Evolutionary conservation across 179 eudicot genomes (phyloP).

Genomic region (Spinacia oleracea): DNA sequence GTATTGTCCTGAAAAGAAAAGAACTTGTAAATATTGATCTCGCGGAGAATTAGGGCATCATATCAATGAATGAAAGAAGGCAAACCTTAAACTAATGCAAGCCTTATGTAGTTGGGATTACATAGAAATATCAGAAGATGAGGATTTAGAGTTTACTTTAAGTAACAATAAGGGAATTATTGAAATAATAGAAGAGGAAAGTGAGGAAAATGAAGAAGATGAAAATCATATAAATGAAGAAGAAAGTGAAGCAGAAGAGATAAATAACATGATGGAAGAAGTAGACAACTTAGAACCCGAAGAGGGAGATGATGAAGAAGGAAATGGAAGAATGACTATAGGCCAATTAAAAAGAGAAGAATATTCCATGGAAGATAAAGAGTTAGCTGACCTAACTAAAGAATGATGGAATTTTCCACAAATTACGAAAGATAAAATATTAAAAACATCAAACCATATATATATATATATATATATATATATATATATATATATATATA

Average conservation of each 20-base stretch:
- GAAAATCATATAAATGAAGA: not conserved
- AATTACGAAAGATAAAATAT: not conserved
- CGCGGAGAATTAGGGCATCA: too few species aligned
- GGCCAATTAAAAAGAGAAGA: not conserved
- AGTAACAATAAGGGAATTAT: not conserved
- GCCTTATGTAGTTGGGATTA: too few species aligned
- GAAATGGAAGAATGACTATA: not conserved
- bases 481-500: too few species aligned
- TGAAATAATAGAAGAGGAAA: not conserved
- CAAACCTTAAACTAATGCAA: too few species aligned
- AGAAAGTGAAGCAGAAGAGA: not conserved
- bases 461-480: too few species aligned
- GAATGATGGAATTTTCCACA: not conserved
- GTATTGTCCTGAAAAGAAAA: too few species aligned
- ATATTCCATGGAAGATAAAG: not conserved
- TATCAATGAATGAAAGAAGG: too few species aligned
- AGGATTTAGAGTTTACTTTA: not conserved
- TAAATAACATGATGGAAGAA: not conserved
- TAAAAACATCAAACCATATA: too few species aligned
- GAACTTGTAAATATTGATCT: too few species aligned
- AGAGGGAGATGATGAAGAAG: not conserved
- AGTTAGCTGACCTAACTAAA: not conserved
- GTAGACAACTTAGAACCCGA: not conserved
- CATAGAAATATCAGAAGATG: too few species aligned
- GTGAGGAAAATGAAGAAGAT: not conserved